Conservation (phyloP, 306 rosid species). For the Sphenostylis stenocarpa region DNA sequence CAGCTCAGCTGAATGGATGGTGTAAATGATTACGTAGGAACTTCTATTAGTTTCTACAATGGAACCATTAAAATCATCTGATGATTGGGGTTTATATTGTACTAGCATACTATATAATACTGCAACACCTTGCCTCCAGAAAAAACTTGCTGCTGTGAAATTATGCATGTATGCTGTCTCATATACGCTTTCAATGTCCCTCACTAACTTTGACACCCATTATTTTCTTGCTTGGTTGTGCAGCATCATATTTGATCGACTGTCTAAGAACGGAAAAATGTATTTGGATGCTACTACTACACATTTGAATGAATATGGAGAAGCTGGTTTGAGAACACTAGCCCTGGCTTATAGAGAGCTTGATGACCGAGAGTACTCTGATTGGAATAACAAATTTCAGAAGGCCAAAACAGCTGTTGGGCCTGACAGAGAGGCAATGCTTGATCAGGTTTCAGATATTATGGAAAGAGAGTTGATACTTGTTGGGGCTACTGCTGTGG, state of each 20-base stretch:
- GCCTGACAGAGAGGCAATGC: slow-evolving; percentile 77
- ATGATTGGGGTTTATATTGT: slow-evolving; percentile 21
- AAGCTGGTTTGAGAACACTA: slow-evolving; percentile 88
- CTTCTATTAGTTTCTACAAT: slow-evolving; percentile 24
- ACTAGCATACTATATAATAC: slow-evolving; percentile 10
- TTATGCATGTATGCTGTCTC: background rate
- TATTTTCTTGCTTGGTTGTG: slow-evolving; percentile 33
- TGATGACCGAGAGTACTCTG: slow-evolving; percentile 71
- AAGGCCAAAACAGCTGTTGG: slow-evolving; percentile 83
- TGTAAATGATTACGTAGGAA: slow-evolving; percentile 19
- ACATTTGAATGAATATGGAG: slow-evolving; percentile 94
- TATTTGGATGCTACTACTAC: slow-evolving; percentile 68
- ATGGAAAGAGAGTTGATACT: slow-evolving; percentile 85
- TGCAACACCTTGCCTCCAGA: slow-evolving; percentile 8
- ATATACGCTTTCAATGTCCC: background rate
- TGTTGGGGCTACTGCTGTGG: slow-evolving; percentile 97
- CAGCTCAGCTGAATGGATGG: slow-evolving; percentile 6
- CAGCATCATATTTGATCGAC: slow-evolving; percentile 90
- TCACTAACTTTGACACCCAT: slow-evolving; percentile 22
- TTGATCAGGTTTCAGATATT: slow-evolving; percentile 67
- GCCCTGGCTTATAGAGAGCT: slow-evolving; percentile 86
- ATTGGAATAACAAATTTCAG: slow-evolving; percentile 85
- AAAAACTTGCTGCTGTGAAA: slow-evolving; percentile 16
- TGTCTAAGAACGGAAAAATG: slow-evolving; percentile 77
- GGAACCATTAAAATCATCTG: slow-evolving; percentile 1